Evolutionary conservation across 441 rosid species (phyloP).

Genomic region (Brassica hybrid): DNA sequence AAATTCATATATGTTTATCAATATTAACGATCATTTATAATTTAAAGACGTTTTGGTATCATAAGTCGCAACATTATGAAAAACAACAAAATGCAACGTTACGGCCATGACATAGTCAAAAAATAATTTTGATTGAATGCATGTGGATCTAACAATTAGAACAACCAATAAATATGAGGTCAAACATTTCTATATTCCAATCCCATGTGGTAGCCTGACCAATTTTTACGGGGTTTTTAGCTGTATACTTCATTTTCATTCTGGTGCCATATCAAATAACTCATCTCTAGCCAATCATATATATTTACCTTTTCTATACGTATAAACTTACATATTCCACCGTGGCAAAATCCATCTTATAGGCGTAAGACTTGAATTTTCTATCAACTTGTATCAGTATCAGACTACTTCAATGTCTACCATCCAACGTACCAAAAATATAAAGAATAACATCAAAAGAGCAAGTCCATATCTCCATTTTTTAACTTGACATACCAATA

Average conservation of each 20-base stretch:
- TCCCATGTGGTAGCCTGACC: constrained; percentile 38
- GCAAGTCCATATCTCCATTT: too few relatives aligned
- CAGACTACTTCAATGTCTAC: constrained; percentile 16
- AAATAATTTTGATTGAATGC: neutral
- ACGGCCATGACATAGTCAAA: neutral
- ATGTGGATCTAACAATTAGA: constrained; percentile 11
- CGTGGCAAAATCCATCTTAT: constrained; percentile 16
- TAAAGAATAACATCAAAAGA: too few relatives aligned
- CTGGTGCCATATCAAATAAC: constrained; percentile 28
- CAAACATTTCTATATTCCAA: neutral
- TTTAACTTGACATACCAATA: too few relatives aligned
- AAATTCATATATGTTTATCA: too few relatives aligned
- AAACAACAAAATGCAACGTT: neutral
- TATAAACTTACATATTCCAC: constrained; percentile 11
- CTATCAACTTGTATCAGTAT: constrained; percentile 29
- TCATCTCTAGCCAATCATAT: constrained; percentile 25
- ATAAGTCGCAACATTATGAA: too few relatives aligned
- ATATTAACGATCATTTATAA: too few relatives aligned
- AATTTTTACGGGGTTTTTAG: neutral
- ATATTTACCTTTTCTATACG: neutral
- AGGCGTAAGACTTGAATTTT: constrained; percentile 19
- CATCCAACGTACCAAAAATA: too few relatives aligned
- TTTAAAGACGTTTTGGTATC: too few relatives aligned
- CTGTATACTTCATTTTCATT: neutral
- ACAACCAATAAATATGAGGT: constrained; percentile 25